Base-by-base conservation (phyloP, 176 grass and related monocot genomes). In the Eragrostis curvula region DNA sequence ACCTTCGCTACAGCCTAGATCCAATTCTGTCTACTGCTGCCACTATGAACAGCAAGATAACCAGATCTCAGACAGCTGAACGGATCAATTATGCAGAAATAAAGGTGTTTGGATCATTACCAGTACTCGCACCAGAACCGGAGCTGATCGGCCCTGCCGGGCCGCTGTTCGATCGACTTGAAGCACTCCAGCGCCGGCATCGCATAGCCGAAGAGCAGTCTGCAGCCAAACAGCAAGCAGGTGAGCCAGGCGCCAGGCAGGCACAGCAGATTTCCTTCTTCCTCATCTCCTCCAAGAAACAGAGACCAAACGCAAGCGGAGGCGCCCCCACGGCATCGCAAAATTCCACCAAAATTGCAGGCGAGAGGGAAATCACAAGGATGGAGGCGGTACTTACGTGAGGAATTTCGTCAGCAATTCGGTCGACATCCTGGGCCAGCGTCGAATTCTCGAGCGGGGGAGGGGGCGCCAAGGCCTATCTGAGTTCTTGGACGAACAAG, bases 71-170 rank as follows among this genome's bases (percentile, higher is more conserved):
- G 0, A 36, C 8, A 73, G 16, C 40, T 24, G 60, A 25, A 20
- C 14, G 7, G 20, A 89, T 41, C 11, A 20, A 82, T 9, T 42
- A 25, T 53, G n/a, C 32, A 0, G 30, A 71, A 41, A 80, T 6
- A 30, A 52, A 55, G 82, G 8, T 25, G 56, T 80, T 44, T 28
- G 74, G 69, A 87, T 85, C 79, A 39, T 65, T 91, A 99, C 97
- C 97, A 99, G 9, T 99, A 99, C 39, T 99, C 69, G 75, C 97
- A 99, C 97, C 97, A 99, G 61, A 99, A 99, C 73, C 91, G 87
- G 59, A 99, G 97, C 87, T 93, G 89, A 39, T 85, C 85, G 7
- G 84, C 73, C 49, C 88, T 62, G 12, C 83, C 89, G 7, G 85
- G 87, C n/a, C 84, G 79, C 86, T 92, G 73, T 80, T 99, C 97